A percentile compares a stretch with the other conserved stretches of the same genome.
These are phyloP conservation scores for Hericium alpestre DNA, from an alignment of 768 basidiomycete genomes.

Conservation along the genomic window DNA sequence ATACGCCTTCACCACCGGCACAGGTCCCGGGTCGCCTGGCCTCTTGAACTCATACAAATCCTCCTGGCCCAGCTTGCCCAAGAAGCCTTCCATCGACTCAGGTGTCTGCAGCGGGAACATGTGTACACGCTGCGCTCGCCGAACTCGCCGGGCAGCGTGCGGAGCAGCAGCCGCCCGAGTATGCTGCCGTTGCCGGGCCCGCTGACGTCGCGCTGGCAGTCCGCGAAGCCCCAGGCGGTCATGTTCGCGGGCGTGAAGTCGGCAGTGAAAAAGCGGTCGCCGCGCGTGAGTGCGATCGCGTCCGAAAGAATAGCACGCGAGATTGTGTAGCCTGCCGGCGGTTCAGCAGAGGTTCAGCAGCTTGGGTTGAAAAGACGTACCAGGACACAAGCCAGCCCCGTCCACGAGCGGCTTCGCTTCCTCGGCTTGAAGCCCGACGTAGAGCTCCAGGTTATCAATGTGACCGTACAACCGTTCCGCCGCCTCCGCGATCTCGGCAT, in stretches of 20 bases:
- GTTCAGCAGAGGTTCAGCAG: background rate
- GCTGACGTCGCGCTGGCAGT: slow-evolving; percentile 64
- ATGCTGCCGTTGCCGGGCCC: slow-evolving; percentile 71
- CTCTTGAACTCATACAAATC: slow-evolving; percentile 46
- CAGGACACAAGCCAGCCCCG: slow-evolving; percentile 79
- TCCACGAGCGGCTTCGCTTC: slow-evolving; percentile 63
- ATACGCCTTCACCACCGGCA: slow-evolving; percentile 34
- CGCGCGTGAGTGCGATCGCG: slow-evolving; percentile 78
- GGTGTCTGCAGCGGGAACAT: slow-evolving; percentile 87
- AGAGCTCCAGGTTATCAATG: slow-evolving; percentile 71
- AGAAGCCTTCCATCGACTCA: slow-evolving; percentile 46
- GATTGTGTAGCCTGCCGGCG: slow-evolving; percentile 58
- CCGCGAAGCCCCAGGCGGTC: slow-evolving; percentile 77
- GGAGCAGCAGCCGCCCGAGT: slow-evolving; percentile 63
- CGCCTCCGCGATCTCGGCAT: slow-evolving; percentile 54
- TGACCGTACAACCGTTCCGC: slow-evolving; percentile 72
- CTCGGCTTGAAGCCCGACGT: slow-evolving; percentile 73
- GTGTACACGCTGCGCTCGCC: slow-evolving; percentile 63
- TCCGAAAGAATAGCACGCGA: slow-evolving; percentile 80
- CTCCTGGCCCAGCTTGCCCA: slow-evolving; percentile 43
- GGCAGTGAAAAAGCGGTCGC: slow-evolving; percentile 73
- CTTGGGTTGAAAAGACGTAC: slow-evolving; percentile 22
- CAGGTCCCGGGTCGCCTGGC: slow-evolving; percentile 26
- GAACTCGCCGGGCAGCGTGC: slow-evolving; percentile 62
- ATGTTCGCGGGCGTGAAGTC: slow-evolving; percentile 75